Evolutionary conservation across 1,284 basidiomycete genomes (phyloP), one percentile per base, ranked within the genome.

Genomic region (Hypsizygus ulmarius): DNA sequence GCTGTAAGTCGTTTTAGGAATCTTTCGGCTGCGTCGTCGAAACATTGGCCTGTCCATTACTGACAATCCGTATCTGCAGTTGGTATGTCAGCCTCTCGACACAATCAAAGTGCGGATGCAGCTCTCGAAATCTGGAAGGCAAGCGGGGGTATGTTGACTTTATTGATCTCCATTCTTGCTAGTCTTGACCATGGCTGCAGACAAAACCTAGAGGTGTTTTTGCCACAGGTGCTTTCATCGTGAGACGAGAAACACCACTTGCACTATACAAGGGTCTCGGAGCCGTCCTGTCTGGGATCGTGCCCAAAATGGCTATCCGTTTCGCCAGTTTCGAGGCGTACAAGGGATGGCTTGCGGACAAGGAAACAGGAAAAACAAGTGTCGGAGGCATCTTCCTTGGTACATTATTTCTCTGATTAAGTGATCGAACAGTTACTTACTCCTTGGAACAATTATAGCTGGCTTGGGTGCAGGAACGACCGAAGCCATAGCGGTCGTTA

Each of bases 71-170:
- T 5, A 8, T 6, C 21, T 33, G 39, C 41, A 90, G 88, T 65
- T 90, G 55, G 77, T 69, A 62, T 92, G 87, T 64, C 87, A 90
- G 62, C 90, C 92, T 3, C 80, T 97, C 39, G 96, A 97, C 69
- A 97, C 95, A 25, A 97, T 97, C 78, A 97, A 97, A 77, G 95
- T 95, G 58, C 90, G 95, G 43, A 98, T 98, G 95, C 95, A 98
- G 73, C 84, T 98, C 46, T 93, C 90, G 47, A 83, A 74, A 65
- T 87, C 91, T 4, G 85, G 91, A 15, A 76, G 77, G 51, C 69
- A 74, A 25, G 81, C 87, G 47, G 94, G 93, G 43, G 93, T 96
- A 69, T 62, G 89, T 78, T 5, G 15, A 39, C 36, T 38, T n/a
- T 19, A 12, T n/a, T 14, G n/a, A 3, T 8, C 15, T 28, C 38